These are phyloP conservation scores for Boehmeria nivea DNA, from an alignment of 306 rosid species.

Conservation along the genomic window DNA sequence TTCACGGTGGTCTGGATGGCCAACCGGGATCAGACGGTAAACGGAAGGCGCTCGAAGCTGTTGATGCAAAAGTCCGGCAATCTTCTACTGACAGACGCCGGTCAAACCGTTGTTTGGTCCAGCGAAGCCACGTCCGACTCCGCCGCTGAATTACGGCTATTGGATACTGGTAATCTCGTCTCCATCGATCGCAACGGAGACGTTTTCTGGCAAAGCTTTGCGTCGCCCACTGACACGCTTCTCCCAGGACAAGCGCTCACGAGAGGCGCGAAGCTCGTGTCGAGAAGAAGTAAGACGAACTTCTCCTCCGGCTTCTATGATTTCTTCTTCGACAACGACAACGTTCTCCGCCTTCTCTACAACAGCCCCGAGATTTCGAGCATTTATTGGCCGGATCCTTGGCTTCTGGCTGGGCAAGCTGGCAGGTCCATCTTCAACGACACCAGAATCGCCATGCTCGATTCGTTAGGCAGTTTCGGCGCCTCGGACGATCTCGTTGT, in stretches of 20 bases:
- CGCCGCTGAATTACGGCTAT: conserved; percentile 16
- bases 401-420: conserved; percentile 19
- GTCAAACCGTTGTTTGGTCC: conserved; percentile 33
- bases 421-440: conserved; percentile 31
- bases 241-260: conserved; percentile 41
- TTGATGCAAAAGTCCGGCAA: conserved; percentile 26
- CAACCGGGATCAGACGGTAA: conserved; percentile 38
- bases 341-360: conserved; percentile 42
- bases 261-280: conserved; percentile 27
- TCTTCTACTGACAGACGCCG: conserved; percentile 37
- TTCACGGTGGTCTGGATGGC: conserved; percentile 46
- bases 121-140: conserved; percentile 16
- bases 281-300: conserved; percentile 42
- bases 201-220: conserved; percentile 53
- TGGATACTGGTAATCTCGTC: conserved; percentile 43
- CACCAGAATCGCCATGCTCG: conserved; percentile 31
- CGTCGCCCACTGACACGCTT: conserved; percentile 50
- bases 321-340: conserved; percentile 34
- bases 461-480: conserved; percentile 28
- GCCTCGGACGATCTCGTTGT: conserved; percentile 31
- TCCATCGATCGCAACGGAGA: neutral
- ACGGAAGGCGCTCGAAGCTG: conserved; percentile 42
- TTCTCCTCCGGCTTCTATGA: conserved; percentile 44
- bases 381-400: conserved; percentile 45
- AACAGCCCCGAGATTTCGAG: conserved; percentile 24